Evolutionary conservation across 2,329 filamentous ascomycete species (phyloP).

Genomic region (Neoscytalidium dimidiatum): DNA sequence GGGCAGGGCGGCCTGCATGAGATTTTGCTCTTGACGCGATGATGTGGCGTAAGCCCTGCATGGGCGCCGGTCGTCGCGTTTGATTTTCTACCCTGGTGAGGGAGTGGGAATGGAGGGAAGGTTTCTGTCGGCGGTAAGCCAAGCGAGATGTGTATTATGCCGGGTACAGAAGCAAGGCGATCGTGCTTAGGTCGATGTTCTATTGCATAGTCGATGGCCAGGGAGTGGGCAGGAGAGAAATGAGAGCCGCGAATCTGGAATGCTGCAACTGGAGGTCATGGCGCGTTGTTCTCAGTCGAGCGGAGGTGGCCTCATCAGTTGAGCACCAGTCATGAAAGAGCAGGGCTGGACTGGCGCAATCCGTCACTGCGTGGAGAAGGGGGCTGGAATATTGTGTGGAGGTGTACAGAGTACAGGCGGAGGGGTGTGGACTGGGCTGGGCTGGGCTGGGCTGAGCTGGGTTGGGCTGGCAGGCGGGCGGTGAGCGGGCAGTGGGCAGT

Average conservation of each 20-base stretch:
- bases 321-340: background rate
- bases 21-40: background rate
- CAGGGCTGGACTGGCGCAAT: no score
- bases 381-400: no score
- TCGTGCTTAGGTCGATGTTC: no score
- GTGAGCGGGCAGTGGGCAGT: background rate
- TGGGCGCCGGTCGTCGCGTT: background rate
- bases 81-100: background rate
- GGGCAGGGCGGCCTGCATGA: background rate
- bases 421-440: no score
- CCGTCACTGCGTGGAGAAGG: no score
- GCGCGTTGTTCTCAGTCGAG: background rate
- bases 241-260: background rate
- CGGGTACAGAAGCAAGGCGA: no score
- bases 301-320: background rate
- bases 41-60: slow-evolving; percentile 10
- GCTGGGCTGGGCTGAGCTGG: no score
- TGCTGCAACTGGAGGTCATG: background rate
- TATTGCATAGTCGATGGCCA: background rate
- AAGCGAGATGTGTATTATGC: background rate
- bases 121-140: background rate
- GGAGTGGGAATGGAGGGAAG: background rate
- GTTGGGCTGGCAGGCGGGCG: background rate
- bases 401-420: no score
- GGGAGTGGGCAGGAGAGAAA: background rate